Evolutionary conservation across 495 filamentous ascomycete species (phyloP), one percentile per base, ranked within the genome.

Genomic region (Talaromyces borbonicus): DNA sequence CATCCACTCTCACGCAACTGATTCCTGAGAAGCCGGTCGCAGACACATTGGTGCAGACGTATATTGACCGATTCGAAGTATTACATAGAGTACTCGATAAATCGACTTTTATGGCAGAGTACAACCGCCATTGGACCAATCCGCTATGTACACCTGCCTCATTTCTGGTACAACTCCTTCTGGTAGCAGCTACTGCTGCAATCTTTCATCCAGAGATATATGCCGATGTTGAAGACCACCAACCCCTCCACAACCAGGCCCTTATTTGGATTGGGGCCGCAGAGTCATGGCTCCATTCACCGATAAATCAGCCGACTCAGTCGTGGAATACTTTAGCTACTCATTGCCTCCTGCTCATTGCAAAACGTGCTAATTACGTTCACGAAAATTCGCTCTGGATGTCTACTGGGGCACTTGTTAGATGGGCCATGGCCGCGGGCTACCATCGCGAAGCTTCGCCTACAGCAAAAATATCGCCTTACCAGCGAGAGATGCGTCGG

Each of bases 361-460:
- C 38, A 18, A 41, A 41, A 14, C 38, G 38, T 41, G 38, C 38
- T 11, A 41, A 41, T 15, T 41, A 41, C 26, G 26, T 41, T 8
- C 38, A 41, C 24, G 38, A 41, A 7, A 16, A 14, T 16, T 26
- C 38, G 11, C 14, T 41, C 38, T 41, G 38, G 38, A 26, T 41
- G 22, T 41, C 8, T 41, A 68, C 69, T 6, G 80, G 81, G 0
- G 52, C 65, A 3, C 48, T 83, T 0, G 29, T 82, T 7, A 61
- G 80, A 36, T 68, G 62, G 1, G 79, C 78, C 26, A 66, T 83
- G 46, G 66, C 66, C 36, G 77, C 81, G 61, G 81, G 80, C 1
- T 62, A 83, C 8, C 78, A 85, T 49, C 64, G 72, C 2, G 79
- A 83, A 38, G 77, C 79, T 0, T 56, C 58, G 23, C 49, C 35